Evolutionary conservation across 495 filamentous ascomycete genomes (phyloP).

Genomic region (Aspergillus sclerotioniger): DNA sequence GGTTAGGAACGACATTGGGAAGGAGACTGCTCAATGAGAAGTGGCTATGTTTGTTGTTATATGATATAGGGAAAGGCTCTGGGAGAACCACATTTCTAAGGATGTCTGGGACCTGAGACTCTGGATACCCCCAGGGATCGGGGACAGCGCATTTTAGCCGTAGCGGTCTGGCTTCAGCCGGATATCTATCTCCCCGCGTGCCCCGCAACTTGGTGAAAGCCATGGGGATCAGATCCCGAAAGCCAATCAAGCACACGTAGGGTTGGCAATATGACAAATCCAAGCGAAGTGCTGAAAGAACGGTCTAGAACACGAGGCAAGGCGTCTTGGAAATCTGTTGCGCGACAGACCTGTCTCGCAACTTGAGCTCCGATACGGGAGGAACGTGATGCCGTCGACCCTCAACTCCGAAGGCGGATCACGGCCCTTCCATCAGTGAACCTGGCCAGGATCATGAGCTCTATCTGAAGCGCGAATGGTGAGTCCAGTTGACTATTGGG

Average conservation of each 20-base stretch:
- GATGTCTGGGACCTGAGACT: background rate
- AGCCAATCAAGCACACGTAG: background rate
- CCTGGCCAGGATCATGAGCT: too few species aligned
- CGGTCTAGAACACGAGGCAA: background rate
- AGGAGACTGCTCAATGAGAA: background rate
- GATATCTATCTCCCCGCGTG: background rate
- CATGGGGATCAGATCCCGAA: conserved; percentile 1
- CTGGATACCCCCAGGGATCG: background rate
- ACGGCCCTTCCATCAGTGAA: too few species aligned
- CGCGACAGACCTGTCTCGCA: background rate
- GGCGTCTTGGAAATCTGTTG: background rate
- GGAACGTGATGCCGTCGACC: too few species aligned
- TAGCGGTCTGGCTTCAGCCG: background rate
- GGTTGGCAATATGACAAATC: background rate
- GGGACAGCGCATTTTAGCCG: background rate
- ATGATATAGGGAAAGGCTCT: background rate
- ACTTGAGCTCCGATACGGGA: too few species aligned
- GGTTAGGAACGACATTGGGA: conserved; percentile 28
- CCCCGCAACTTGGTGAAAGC: background rate
- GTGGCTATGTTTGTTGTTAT: background rate
- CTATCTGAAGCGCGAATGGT: too few species aligned
- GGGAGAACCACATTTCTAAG: background rate
- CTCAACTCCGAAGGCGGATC: too few species aligned
- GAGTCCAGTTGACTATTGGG: too few species aligned
- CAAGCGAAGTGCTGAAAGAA: background rate